A percentile compares a stretch with the other conserved stretches of the same genome.
phyloP scores from a whole-genome alignment of 768 basidiomycete genomes.

The Candolleomyces efflorescens region DNA sequence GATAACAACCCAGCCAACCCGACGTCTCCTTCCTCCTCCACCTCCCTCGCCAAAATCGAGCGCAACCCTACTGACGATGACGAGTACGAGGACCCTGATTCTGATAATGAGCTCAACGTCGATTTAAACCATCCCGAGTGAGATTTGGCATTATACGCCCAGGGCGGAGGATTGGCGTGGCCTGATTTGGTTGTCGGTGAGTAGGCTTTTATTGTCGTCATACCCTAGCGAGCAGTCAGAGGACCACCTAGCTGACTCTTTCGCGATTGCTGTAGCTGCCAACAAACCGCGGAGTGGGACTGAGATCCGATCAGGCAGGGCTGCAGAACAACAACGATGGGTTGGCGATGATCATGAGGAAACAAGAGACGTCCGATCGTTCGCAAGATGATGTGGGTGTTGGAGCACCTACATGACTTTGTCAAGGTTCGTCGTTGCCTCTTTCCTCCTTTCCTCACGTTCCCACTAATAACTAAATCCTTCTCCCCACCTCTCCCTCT shows the following conservation, averaged over 20 bases:
- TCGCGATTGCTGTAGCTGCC: slow-evolving; percentile 41
- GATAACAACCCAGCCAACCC: slow-evolving; percentile 8
- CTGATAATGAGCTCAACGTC: slow-evolving; percentile 31
- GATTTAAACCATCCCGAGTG: slow-evolving; percentile 44
- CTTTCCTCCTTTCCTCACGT: not conserved
- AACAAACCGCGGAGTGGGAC: slow-evolving; percentile 38
- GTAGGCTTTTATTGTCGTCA: slow-evolving; percentile 22
- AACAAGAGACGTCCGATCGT: slow-evolving; percentile 80
- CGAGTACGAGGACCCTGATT: slow-evolving; percentile 9
- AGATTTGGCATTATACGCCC: slow-evolving; percentile 80
- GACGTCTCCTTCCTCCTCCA: slow-evolving; percentile 17
- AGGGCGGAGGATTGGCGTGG: slow-evolving; percentile 80
- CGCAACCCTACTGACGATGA: slow-evolving; percentile 18
- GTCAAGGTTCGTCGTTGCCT: slow-evolving; percentile 75
- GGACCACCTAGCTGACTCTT: too few species aligned
- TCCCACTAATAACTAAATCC: too few species aligned
- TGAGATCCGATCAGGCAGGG: too few species aligned
- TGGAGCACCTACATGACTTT: slow-evolving; percentile 85
- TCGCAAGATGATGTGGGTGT: slow-evolving; percentile 84
- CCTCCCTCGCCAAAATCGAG: slow-evolving; percentile 19
- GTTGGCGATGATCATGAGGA: slow-evolving; percentile 17
- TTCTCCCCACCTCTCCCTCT: not conserved
- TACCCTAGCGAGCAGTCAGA: too few species aligned
- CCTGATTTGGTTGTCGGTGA: slow-evolving; percentile 75
- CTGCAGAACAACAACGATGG: too few species aligned